Evolutionary conservation across 1,139 yeast genomes (phyloP), one percentile per base, ranked within the genome.

Genomic region (Blastobotrys raffinosifermentans): DNA sequence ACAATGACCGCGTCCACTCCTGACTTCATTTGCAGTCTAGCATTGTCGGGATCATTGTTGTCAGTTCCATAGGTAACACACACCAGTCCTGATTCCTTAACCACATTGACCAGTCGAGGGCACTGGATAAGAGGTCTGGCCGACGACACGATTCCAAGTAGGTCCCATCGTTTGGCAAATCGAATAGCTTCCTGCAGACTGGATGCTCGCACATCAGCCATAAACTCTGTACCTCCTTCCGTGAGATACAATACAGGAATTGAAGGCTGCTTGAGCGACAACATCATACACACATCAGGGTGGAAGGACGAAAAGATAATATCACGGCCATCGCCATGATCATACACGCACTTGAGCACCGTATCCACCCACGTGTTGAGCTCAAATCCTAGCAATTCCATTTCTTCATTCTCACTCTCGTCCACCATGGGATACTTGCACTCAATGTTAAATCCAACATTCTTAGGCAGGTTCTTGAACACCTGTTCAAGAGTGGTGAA

Each of bases 1-100:
- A 86, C 97, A 63, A 91, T 91, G 15, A 91, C 97, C 0, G 98
- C 98, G 66, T 91, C 97, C 6, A 91, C 96, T 10, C 97, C 97
- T 8, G 94, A 91, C 48, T 76, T 77, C 80, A 91, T 82, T 60
- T 91, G 96, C 43, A 83, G 67, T 50, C 78, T 79, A 23, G 95
- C 91, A 48, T 80, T 77, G 41, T 77, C 86, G 0, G 97, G 96
- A 32, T 78, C 79, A 53, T 91, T 91, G 59, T 91, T 91, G 54
- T 73, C 73, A 1, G 74, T 72, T 25, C 98, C 98, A 54, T 91
- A 91, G 0, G 96, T 85, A 39, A 91, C 94, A 61, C 96, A 89
- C 10, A 89, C 96, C 47, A 91, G 70, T 0, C 97, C 97, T 35
- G 83, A 76, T 14, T 87, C 80, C 58, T 91, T 91, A 22, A 89